phyloP scores from a whole-genome alignment of 148 eudicot genomes.

The Camellia japonica region DNA sequence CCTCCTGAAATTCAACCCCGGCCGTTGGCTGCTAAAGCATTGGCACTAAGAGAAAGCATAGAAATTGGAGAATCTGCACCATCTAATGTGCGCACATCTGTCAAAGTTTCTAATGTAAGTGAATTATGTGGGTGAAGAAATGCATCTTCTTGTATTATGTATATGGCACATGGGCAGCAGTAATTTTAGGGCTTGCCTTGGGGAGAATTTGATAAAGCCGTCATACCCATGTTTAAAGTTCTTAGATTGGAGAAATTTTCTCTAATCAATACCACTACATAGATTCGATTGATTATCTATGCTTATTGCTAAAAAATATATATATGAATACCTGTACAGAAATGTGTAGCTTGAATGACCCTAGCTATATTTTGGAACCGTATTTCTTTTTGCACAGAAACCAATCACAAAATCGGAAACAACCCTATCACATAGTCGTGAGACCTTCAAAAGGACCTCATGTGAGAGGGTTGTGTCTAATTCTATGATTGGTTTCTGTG shows the following conservation, averaged over 20 bases:
- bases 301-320: neutral
- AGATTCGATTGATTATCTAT: no score
- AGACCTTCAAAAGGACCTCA: no score
- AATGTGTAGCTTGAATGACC: neutral
- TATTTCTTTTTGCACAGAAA: no score
- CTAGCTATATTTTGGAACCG: neutral
- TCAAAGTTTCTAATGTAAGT: constrained; percentile 18
- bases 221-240: neutral
- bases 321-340: neutral
- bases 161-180: neutral
- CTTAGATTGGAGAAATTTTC: neutral
- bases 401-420: no score
- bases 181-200: neutral
- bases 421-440: no score
- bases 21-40: constrained; percentile 48
- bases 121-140: neutral
- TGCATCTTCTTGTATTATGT: neutral
- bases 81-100: constrained; percentile 25
- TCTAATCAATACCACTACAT: no score
- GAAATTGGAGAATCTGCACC: constrained; percentile 45
- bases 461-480: no score
- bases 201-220: neutral
- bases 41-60: constrained; percentile 59
- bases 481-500: no score
- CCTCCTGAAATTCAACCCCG: constrained; percentile 78